phyloP scores from a whole-genome alignment of 306 rosid species.

The Inga leiocalycina region DNA sequence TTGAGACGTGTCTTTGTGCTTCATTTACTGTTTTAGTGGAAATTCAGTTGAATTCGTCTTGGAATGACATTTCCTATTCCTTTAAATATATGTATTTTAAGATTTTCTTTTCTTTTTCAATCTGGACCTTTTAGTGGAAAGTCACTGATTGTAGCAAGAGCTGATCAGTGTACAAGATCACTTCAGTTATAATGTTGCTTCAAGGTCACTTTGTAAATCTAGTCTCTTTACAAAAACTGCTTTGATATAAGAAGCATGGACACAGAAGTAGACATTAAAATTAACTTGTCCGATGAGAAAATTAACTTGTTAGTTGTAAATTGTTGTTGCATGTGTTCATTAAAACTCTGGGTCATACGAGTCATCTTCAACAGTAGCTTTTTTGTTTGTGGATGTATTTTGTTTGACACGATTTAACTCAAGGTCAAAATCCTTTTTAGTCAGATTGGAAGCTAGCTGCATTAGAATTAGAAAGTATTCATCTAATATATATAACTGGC shows the following conservation, averaged over 20 bases:
- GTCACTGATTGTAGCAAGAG: not conserved
- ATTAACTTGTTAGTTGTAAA: constrained; percentile 2
- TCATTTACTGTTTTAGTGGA: not conserved
- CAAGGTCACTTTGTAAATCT: not conserved
- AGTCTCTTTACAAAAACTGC: not conserved
- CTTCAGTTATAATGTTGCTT: not conserved
- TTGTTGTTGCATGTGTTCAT: not conserved
- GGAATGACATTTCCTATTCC: not conserved
- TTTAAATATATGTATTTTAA: not conserved
- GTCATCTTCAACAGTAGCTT: not conserved
- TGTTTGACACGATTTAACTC: constrained; percentile 2
- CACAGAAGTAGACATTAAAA: not conserved
- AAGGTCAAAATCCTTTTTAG: constrained; percentile 9
- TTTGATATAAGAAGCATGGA: constrained; percentile 1
- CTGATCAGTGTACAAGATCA: constrained; percentile 10
- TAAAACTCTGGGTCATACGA: not conserved
- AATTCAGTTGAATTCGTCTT: not conserved
- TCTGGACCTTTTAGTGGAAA: constrained; percentile 3
- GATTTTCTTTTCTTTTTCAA: not conserved
- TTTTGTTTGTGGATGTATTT: not conserved
- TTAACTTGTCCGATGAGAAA: not conserved
- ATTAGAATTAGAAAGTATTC: not conserved
- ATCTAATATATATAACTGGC: not conserved
- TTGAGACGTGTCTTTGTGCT: constrained; percentile 21
- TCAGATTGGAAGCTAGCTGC: constrained; percentile 2